Conservation (phyloP, 352 stramenopile species). For the Globisporangium canariense region DNA sequence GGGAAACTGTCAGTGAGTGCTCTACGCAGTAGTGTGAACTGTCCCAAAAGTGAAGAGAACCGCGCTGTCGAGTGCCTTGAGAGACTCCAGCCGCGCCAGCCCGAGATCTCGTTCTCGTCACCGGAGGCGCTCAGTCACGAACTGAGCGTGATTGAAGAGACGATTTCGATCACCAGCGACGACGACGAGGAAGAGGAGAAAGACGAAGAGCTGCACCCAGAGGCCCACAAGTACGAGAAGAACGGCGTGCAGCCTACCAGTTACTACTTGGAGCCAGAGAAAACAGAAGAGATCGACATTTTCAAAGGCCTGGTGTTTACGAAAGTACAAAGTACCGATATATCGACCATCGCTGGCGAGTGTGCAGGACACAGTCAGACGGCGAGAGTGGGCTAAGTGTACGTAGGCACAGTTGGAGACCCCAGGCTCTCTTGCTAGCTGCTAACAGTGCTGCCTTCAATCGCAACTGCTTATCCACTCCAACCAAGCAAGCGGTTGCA, state of each 20-base stretch:
- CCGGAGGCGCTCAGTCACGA: neutral
- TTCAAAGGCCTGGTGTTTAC: slow-evolving; percentile 11
- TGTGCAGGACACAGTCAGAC: neutral
- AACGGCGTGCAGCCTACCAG: neutral
- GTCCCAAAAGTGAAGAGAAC: neutral
- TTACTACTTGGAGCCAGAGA: neutral
- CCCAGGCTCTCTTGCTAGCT: too few relatives aligned
- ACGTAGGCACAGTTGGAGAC: neutral
- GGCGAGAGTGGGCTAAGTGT: neutral
- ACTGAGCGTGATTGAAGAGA: slow-evolving; percentile 6
- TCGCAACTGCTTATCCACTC: too few relatives aligned
- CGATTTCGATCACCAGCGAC: slow-evolving; percentile 2
- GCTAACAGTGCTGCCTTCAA: too few relatives aligned
- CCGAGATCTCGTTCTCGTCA: slow-evolving; percentile 13
- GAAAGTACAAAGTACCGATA: neutral
- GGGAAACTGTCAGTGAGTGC: neutral
- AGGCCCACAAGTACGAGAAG: slow-evolving; percentile 1
- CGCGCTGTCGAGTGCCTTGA: neutral
- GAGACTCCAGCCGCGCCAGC: slow-evolving; percentile 6
- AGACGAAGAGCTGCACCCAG: neutral
- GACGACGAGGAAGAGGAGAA: slow-evolving; percentile 5
- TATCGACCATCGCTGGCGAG: neutral
- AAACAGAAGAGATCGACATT: neutral
- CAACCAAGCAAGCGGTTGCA: too few relatives aligned
- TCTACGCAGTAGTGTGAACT: neutral